Base-by-base conservation (phyloP, 306 rosid genomes). In the Sicyos edulis region DNA sequence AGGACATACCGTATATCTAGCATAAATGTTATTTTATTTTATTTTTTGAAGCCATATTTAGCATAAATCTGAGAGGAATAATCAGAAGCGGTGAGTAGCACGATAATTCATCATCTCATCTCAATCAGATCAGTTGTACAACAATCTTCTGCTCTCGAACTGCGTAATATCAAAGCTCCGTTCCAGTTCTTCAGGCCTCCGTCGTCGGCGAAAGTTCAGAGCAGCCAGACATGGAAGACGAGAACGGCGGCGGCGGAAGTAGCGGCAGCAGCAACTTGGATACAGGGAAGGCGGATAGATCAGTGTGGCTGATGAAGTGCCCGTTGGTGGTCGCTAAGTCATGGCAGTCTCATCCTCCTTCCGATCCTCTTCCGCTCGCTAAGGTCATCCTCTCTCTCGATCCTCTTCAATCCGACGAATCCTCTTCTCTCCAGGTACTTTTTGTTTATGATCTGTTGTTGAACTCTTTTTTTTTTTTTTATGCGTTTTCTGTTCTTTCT, bases 261-360 rank as follows among this genome's bases (percentile, higher is more conserved):
- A 78, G 78, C 37, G 4, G 37, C 37, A 32, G 37, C 63, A 70
- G 83, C 12, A 81, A 83, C 83, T 21, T 93, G 87, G 99, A 93
- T 55, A 90, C 88, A 3, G 78, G 74, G 11, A 93, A 83, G 73
- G 87, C 97, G 0, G 99, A 93, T 78, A 86, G 92, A 82, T 88
- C 97, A 29, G 99, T 91, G 72, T 93, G 99, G 97, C 74, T 95
- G 74, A 95, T 95, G 99, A 95, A 95, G 91, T 89, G 97, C 32
- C 99, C 97, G 3, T 54, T 85, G 66, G 91, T 77, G 1, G 96
- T 95, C 16, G 89, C 99, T 0, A 95, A 91, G 82, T 86, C 97
- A 15, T 95, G 99, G 99, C 86, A 86, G 75, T 75, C 85, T 72
- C 95, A 89, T 58, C 83, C 92, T 40, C 81, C 89, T 54, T 87